These are phyloP conservation scores for Mucor piriformis DNA, from an alignment of 371 early-diverging fungal genomes.

Conservation along the genomic window DNA sequence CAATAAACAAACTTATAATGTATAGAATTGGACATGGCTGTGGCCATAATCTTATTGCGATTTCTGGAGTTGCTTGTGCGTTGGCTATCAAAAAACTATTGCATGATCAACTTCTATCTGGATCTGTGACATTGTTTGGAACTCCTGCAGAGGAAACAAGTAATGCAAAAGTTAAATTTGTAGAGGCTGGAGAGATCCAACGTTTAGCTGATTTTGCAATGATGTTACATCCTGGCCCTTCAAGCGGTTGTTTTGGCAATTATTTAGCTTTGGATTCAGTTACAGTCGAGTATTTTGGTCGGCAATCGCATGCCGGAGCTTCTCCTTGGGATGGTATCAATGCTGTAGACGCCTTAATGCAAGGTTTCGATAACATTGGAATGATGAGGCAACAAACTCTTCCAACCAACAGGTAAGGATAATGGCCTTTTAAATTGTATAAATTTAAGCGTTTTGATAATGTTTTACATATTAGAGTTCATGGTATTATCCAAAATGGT, in stretches of 20 bases:
- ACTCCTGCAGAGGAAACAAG: slow-evolving; percentile 80
- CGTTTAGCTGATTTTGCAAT: slow-evolving; percentile 64
- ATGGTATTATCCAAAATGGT: slow-evolving; percentile 74
- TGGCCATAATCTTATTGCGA: slow-evolving; percentile 73
- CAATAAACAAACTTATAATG: neutral
- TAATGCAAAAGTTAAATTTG: slow-evolving; percentile 74
- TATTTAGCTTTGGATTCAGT: slow-evolving; percentile 50
- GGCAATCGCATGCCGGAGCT: slow-evolving; percentile 62
- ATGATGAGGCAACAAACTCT: slow-evolving; percentile 73
- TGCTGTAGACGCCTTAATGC: slow-evolving; percentile 72
- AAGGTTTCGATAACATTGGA: slow-evolving; percentile 61
- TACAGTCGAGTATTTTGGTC: slow-evolving; percentile 64
- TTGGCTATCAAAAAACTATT: slow-evolving; percentile 59
- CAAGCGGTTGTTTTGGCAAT: slow-evolving; percentile 32
- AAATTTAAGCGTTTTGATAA: neutral
- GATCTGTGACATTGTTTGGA: slow-evolving; percentile 72
- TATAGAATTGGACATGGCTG: slow-evolving; percentile 66
- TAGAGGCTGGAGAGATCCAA: slow-evolving; percentile 63
- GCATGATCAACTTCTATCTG: slow-evolving; percentile 53
- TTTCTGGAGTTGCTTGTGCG: slow-evolving; percentile 70
- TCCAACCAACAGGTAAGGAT: slow-evolving; percentile 42
- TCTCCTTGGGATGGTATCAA: slow-evolving; percentile 71
- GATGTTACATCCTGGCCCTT: slow-evolving; percentile 64
- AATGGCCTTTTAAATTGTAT: neutral
- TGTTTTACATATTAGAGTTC: slow-evolving; percentile 49